Conservation (phyloP, 352 stramenopile genomes). For the Globisporangium camurandrum region DNA sequence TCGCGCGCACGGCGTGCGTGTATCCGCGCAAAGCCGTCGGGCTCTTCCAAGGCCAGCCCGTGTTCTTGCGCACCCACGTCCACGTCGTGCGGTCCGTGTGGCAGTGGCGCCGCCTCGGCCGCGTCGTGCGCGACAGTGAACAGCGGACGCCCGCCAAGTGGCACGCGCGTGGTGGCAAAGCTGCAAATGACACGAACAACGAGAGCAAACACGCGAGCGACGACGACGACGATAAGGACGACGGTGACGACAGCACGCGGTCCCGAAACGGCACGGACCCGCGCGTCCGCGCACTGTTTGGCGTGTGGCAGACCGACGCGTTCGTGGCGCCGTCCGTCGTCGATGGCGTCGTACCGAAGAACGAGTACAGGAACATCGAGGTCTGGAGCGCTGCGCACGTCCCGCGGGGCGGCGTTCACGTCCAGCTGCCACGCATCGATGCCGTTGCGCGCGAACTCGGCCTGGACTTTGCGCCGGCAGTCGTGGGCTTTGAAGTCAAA, state of each 20-base stretch:
- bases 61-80: constrained; percentile 62
- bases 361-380: constrained; percentile 84
- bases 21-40: constrained; percentile 62
- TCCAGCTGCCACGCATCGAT: constrained; percentile 57
- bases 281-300: constrained; percentile 34
- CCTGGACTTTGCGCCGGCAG: constrained; percentile 69
- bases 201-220: constrained; percentile 11
- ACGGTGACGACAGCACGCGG: not conserved
- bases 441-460: constrained; percentile 56
- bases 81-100: constrained; percentile 47
- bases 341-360: constrained; percentile 69
- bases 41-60: constrained; percentile 67
- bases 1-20: constrained; percentile 54
- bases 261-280: not conserved
- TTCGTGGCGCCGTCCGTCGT: constrained; percentile 43
- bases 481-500: constrained; percentile 76
- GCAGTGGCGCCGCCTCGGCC: constrained; percentile 64
- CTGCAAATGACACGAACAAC: not conserved
- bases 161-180: constrained; percentile 17
- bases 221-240: constrained; percentile 12
- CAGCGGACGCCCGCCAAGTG: constrained; percentile 47
- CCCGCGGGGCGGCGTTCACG: constrained; percentile 44
- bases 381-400: constrained; percentile 73
- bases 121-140: constrained; percentile 48
- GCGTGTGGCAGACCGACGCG: constrained; percentile 67